phyloP scores from a whole-genome alignment of 169 alveolate species.

The Plasmodium gaboni region DNA sequence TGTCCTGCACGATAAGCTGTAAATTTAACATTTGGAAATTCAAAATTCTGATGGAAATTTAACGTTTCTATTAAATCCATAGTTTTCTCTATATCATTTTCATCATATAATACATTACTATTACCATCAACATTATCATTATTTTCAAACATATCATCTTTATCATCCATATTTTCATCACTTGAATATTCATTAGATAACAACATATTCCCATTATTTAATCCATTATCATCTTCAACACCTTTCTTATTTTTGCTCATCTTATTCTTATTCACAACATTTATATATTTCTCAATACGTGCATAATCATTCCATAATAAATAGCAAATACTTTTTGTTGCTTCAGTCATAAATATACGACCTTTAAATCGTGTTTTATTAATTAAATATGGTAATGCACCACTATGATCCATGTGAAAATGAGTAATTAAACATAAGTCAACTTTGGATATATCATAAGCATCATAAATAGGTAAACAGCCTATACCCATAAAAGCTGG shows the following conservation, averaged over 20 bases:
- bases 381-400: slow-evolving; percentile 97
- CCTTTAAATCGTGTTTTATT: slow-evolving; percentile 96
- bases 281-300: slow-evolving; percentile 83
- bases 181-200: slow-evolving; percentile 11
- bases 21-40: slow-evolving; percentile 92
- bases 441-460: slow-evolving; percentile 94
- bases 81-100: slow-evolving; percentile 94
- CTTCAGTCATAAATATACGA: slow-evolving; percentile 93
- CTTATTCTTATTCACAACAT: slow-evolving; percentile 63
- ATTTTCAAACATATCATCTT: slow-evolving; percentile 24
- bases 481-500: slow-evolving; percentile 98
- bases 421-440: slow-evolving; percentile 97
- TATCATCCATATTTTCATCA: slow-evolving; percentile 18
- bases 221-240: slow-evolving; percentile 9
- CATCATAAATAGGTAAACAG: slow-evolving; percentile 98
- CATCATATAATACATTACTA: slow-evolving; percentile 90
- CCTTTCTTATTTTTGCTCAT: slow-evolving; percentile 19
- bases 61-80: slow-evolving; percentile 91
- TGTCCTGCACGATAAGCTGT: slow-evolving; percentile 99
- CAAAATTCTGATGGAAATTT: slow-evolving; percentile 95
- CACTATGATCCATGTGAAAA: slow-evolving; percentile 99
- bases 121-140: slow-evolving; percentile 17
- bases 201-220: slow-evolving; percentile 2
- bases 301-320: slow-evolving; percentile 95
- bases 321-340: slow-evolving; percentile 96